phyloP scores from a whole-genome alignment of 352 stramenopile genomes.

The Pythium aphanidermatum region DNA sequence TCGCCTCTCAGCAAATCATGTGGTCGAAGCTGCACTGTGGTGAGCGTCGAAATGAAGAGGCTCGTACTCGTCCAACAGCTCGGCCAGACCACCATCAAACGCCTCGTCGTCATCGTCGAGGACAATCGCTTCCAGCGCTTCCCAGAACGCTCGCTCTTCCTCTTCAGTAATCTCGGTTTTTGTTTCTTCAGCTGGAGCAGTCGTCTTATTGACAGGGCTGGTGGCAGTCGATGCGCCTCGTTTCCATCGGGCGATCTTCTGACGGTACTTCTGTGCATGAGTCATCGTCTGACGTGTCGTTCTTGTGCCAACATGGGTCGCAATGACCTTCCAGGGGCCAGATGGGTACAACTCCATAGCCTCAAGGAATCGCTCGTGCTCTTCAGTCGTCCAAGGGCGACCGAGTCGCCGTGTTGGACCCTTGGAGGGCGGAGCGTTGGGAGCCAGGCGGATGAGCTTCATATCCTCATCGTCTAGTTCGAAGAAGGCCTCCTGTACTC shows the following conservation, averaged over 20 bases:
- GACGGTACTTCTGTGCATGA: conserved; percentile 43
- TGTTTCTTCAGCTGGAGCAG: too few relatives aligned
- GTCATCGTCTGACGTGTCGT: conserved; percentile 39
- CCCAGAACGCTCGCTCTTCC: too few relatives aligned
- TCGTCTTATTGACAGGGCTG: too few relatives aligned
- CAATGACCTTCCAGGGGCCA: conserved; percentile 39
- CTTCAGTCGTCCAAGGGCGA: conserved; percentile 26
- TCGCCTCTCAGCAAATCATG: too few relatives aligned
- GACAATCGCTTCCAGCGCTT: too few relatives aligned
- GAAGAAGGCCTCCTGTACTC: conserved; percentile 4
- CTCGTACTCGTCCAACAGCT: conserved; percentile 4
- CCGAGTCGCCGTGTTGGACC: background rate
- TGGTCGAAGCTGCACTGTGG: too few relatives aligned
- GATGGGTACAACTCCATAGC: conserved; percentile 34
- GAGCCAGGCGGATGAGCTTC: conserved; percentile 4
- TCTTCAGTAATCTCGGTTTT: too few relatives aligned
- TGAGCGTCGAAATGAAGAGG: conserved; percentile 1
- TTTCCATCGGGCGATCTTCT: conserved; percentile 42
- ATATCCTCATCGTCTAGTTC: background rate
- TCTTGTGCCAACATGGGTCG: conserved; percentile 29
- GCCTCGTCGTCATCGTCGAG: conserved; percentile 4
- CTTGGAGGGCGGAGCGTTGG: conserved; percentile 5
- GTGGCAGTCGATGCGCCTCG: too few relatives aligned
- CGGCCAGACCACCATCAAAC: background rate
- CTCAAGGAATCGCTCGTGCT: conserved; percentile 36